Evolutionary conservation across 2,329 filamentous ascomycete species (phyloP), one percentile per base, ranked within the genome.

Genomic region (Neocucurbitaria cava): DNA sequence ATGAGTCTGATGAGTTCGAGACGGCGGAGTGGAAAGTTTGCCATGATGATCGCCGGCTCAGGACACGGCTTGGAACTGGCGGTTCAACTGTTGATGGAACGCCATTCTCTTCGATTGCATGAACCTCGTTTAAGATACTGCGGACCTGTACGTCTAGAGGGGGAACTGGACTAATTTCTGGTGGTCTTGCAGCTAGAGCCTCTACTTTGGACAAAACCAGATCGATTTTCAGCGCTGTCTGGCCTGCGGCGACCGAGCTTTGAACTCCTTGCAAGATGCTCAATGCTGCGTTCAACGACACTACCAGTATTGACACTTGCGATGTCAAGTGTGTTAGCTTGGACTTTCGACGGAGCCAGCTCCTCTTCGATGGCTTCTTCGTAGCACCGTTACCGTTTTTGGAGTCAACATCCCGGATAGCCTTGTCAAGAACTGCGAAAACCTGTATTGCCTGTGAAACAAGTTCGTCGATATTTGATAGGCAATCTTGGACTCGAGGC

Each of bases 281-380:
- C 9, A 46, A 42, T 6, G 49, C 20, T 28, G 42, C 20, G 30
- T 36, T 45, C 9, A 52, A 18, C 6, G 30, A 23, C 10, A 24
- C 9, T 21, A 44, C 20, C 26, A 39, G 28, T 15, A 35, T 5
- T 13, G 42, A 11, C 7, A 46, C 17, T 15, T 45, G 33, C 2
- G 23, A 13, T 9, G 42, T 46, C 23, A 52, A 31, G 9, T 35
- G 33, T 6, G 46, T 13, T 17, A 52, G 24, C 20, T 52, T 33
- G 7, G 49, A 28, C 33, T 52, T 52, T 18, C 49, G 41, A 30
- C 41, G 41, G 5, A 52, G 23, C 49, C 49, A 52, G 17, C 20
- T 52, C 21, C 26, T 46, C 18, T 52, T 52, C 42, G 42, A 40
- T 9, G 42, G 49, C 24, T 52, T 52, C 23, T 46, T 20, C 13